Percentiles rank a stretch among this genome's conserved stretches.
phyloP scores from a whole-genome alignment of 768 basidiomycete species.

The Pleurotus giganteus region DNA sequence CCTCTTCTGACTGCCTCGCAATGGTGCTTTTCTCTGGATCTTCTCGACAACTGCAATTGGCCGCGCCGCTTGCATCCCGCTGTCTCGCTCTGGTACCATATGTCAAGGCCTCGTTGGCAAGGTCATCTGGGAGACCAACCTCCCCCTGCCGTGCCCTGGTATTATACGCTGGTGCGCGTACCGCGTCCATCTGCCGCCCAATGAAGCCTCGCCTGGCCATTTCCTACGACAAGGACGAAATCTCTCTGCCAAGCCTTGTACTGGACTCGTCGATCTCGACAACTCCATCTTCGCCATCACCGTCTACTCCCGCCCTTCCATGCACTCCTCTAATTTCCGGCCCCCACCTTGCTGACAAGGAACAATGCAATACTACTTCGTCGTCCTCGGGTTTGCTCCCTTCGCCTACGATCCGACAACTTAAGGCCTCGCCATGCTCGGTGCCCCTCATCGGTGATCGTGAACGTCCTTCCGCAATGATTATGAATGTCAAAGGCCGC shows the following conservation, averaged over 20 bases:
- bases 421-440: too few species aligned
- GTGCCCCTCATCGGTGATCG: neutral
- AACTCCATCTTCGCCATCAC: neutral
- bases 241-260: neutral
- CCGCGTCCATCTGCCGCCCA: neutral
- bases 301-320: neutral
- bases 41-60: neutral
- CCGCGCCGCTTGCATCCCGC: neutral
- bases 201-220: too few species aligned
- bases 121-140: too few species aligned
- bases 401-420: neutral
- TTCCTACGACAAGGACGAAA: too few species aligned
- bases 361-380: neutral
- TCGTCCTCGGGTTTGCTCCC: neutral
- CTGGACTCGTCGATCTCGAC: neutral
- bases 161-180: neutral
- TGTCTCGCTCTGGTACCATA: neutral
- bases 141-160: neutral
- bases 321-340: neutral
- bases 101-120: too few species aligned
- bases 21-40: neutral
- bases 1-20: neutral
- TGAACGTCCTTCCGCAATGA: neutral
- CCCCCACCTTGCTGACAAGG: neutral
- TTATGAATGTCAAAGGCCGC: slow-evolving; percentile 1